A percentile compares a stretch with the other conserved stretches of the same genome.
phyloP scores from a whole-genome alignment of 768 basidiomycete genomes.

The Lactarius vividus region DNA sequence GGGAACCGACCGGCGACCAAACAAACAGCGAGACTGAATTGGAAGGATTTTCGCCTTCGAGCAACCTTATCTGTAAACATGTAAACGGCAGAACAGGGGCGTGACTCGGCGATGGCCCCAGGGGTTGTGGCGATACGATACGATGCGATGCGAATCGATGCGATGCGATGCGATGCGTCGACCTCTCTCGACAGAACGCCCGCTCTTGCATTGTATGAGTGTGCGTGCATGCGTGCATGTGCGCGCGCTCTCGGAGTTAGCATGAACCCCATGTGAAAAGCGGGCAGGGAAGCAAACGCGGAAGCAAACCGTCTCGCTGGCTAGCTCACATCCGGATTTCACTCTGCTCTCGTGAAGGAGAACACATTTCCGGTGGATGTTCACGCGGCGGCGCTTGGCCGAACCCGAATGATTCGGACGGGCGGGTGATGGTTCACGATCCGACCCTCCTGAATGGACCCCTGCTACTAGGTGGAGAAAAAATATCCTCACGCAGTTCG shows the following conservation, averaged over 20 bases:
- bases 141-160: background rate
- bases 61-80: conserved; percentile 25
- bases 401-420: background rate
- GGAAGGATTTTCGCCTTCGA: conserved; percentile 29
- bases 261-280: conserved; percentile 15
- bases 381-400: conserved; percentile 7
- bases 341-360: background rate
- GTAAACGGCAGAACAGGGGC: conserved; percentile 3
- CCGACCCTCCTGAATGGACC: background rate
- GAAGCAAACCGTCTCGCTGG: conserved; percentile 9
- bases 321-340: conserved; percentile 7
- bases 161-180: background rate
- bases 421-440: background rate
- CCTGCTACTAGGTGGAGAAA: background rate
- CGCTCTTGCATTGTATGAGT: background rate
- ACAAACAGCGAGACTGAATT: conserved; percentile 27
- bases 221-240: background rate
- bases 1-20: conserved; percentile 24
- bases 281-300: conserved; percentile 4
- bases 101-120: conserved; percentile 12
- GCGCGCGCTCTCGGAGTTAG: conserved; percentile 9
- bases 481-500: background rate
- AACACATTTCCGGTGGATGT: conserved; percentile 6
- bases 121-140: conserved; percentile 16
- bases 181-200: background rate